Percentiles rank a stretch among this genome's conserved stretches.
Conservation (phyloP, 73 alveolate species). For the Diophrys sp. region DNA sequence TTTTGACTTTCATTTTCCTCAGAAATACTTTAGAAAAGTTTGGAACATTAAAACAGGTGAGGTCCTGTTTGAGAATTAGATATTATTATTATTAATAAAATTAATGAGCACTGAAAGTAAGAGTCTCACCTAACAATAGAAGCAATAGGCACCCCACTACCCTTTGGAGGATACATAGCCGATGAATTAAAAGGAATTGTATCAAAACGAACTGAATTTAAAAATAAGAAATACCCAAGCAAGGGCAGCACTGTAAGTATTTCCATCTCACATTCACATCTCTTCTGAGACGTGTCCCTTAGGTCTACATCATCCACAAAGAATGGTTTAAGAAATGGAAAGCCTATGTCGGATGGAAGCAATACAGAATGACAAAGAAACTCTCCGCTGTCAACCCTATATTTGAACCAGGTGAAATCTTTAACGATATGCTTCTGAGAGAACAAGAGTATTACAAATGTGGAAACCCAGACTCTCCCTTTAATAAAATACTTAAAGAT, state of each 20-base stretch:
- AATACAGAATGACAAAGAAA: neutral
- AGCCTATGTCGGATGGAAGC: neutral
- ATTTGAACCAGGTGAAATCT: slow-evolving; percentile 37
- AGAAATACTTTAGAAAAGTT: too few relatives aligned
- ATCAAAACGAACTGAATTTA: neutral
- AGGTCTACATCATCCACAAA: slow-evolving; percentile 20
- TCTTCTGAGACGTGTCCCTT: too few relatives aligned
- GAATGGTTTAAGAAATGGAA: slow-evolving; percentile 31
- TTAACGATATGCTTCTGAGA: slow-evolving; percentile 17
- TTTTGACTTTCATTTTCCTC: too few relatives aligned
- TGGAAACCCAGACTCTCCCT: slow-evolving; percentile 17
- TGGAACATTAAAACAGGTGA: too few relatives aligned
- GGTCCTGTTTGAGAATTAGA: too few relatives aligned
- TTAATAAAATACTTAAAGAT: slow-evolving; percentile 10
- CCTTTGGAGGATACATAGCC: neutral
- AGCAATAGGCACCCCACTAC: too few relatives aligned
- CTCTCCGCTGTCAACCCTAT: neutral
- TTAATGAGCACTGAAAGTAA: too few relatives aligned
- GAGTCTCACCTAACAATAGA: too few relatives aligned
- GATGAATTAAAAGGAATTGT: neutral
- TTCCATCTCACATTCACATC: neutral
- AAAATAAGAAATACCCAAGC: neutral
- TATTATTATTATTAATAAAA: too few relatives aligned
- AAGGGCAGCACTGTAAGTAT: slow-evolving; percentile 7
- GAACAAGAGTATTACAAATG: slow-evolving; percentile 14